phyloP scores from a whole-genome alignment of 2,329 filamentous ascomycete species.

The Raffaelea ambrosiae region DNA sequence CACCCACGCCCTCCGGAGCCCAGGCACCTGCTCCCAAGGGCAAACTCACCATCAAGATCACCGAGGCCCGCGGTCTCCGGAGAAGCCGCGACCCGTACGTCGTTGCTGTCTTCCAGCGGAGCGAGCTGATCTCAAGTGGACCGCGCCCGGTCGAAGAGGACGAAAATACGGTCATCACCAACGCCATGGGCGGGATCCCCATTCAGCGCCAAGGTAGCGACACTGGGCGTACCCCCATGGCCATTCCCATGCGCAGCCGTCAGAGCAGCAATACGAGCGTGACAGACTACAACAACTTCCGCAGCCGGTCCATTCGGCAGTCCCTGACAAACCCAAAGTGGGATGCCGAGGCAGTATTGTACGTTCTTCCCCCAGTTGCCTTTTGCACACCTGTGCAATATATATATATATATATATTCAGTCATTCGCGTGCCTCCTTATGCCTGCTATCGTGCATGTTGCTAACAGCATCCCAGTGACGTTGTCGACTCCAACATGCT shows the following conservation, averaged over 20 bases:
- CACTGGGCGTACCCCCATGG: slow-evolving; percentile 72
- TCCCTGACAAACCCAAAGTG: slow-evolving; percentile 79
- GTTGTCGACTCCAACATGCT: slow-evolving; percentile 86
- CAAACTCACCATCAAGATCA: slow-evolving; percentile 82
- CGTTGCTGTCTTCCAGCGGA: slow-evolving; percentile 92
- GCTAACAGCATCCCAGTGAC: slow-evolving; percentile 49
- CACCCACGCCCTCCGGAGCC: slow-evolving; percentile 42
- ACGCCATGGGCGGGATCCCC: slow-evolving; percentile 39
- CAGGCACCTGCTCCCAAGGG: slow-evolving; percentile 69
- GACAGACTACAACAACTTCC: slow-evolving; percentile 53
- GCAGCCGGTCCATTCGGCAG: slow-evolving; percentile 47
- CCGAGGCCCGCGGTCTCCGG: slow-evolving; percentile 73
- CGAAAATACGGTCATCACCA: slow-evolving; percentile 37
- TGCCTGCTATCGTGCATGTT: neutral
- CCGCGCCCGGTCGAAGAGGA: slow-evolving; percentile 57
- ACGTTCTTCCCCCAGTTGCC: too few relatives aligned
- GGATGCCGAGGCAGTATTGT: slow-evolving; percentile 96
- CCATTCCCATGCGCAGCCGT: slow-evolving; percentile 92
- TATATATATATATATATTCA: too few relatives aligned
- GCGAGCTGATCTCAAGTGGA: slow-evolving; percentile 88
- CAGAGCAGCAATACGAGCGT: slow-evolving; percentile 93
- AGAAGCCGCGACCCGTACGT: slow-evolving; percentile 87
- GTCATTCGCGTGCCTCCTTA: too few relatives aligned
- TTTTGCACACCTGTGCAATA: neutral
- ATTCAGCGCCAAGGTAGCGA: slow-evolving; percentile 67